phyloP scores from a whole-genome alignment of 2,329 filamentous ascomycete species.

The Sclerotinia glacialis region DNA sequence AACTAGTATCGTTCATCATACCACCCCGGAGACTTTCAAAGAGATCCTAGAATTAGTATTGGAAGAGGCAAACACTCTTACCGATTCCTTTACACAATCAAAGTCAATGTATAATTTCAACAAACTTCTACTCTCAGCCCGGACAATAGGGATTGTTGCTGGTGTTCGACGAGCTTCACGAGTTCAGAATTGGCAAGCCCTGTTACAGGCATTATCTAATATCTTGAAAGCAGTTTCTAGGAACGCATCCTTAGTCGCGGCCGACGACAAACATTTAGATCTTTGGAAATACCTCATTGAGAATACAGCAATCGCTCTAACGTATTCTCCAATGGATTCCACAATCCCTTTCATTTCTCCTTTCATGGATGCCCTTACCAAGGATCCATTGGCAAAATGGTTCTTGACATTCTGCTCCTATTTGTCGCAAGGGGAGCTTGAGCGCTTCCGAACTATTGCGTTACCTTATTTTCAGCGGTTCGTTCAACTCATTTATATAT shows the following conservation, averaged over 20 bases:
- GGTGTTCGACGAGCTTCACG: constrained; percentile 79
- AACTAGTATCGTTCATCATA: constrained; percentile 80
- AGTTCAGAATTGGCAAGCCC: constrained; percentile 65
- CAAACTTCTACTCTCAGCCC: constrained; percentile 49
- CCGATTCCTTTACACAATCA: constrained; percentile 42
- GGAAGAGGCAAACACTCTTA: constrained; percentile 45
- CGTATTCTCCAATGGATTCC: constrained; percentile 74
- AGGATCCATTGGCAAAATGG: constrained; percentile 63
- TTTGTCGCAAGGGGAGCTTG: constrained; percentile 68
- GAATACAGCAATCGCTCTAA: constrained; percentile 64
- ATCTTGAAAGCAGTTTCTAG: constrained; percentile 51
- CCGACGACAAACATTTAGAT: constrained; percentile 39
- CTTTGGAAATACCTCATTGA: constrained; percentile 60
- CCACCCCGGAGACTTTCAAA: constrained; percentile 68
- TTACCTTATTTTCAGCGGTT: constrained; percentile 77
- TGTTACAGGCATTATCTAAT: constrained; percentile 56
- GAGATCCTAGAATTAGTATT: constrained; percentile 63
- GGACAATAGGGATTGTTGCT: constrained; percentile 65
- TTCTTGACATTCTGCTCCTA: constrained; percentile 86
- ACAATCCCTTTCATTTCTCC: constrained; percentile 67
- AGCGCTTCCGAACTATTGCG: constrained; percentile 76
- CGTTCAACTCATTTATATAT: not conserved
- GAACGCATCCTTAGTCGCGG: constrained; percentile 35
- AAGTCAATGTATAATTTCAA: constrained; percentile 40
- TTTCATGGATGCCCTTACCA: constrained; percentile 63